Evolutionary conservation across 352 stramenopile genomes (phyloP).

Genomic region (Pythium guiyangense): DNA sequence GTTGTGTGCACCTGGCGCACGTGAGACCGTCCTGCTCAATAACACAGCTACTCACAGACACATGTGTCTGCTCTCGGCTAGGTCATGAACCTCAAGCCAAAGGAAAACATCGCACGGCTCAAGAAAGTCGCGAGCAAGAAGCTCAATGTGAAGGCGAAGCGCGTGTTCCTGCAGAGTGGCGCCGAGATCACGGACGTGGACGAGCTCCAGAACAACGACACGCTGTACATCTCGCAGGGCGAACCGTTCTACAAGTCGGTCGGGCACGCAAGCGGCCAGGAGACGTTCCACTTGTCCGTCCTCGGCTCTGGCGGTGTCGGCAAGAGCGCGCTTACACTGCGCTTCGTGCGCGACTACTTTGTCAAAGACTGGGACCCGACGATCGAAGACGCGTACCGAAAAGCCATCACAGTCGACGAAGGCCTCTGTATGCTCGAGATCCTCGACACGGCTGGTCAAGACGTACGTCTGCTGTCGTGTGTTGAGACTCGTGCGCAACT

Average conservation of each 20-base stretch:
- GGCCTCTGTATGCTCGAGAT: constrained; percentile 88
- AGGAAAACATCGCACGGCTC: constrained; percentile 65
- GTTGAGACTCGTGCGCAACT: background rate
- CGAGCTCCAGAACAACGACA: constrained; percentile 88
- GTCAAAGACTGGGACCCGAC: constrained; percentile 91
- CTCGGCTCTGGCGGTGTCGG: constrained; percentile 87
- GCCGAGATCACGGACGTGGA: constrained; percentile 84
- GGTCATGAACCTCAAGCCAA: constrained; percentile 79
- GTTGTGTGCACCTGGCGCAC: background rate
- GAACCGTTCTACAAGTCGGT: constrained; percentile 82
- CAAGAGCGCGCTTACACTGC: constrained; percentile 87
- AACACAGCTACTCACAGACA: too few species aligned
- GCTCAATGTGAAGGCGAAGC: constrained; percentile 67
- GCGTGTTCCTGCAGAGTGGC: constrained; percentile 74
- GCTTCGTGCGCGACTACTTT: constrained; percentile 89
- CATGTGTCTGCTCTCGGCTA: too few species aligned
- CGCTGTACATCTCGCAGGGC: constrained; percentile 80
- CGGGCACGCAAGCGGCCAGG: constrained; percentile 57
- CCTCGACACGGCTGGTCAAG: constrained; percentile 87
- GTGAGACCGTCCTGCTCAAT: background rate
- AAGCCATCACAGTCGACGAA: constrained; percentile 83
- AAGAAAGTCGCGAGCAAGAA: constrained; percentile 87
- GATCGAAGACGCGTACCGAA: constrained; percentile 89
- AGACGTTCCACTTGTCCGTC: constrained; percentile 86
- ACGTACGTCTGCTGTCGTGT: constrained; percentile 31